Conservation (phyloP, 1,284 basidiomycete genomes). For the Ganoderma sinense region DNA sequence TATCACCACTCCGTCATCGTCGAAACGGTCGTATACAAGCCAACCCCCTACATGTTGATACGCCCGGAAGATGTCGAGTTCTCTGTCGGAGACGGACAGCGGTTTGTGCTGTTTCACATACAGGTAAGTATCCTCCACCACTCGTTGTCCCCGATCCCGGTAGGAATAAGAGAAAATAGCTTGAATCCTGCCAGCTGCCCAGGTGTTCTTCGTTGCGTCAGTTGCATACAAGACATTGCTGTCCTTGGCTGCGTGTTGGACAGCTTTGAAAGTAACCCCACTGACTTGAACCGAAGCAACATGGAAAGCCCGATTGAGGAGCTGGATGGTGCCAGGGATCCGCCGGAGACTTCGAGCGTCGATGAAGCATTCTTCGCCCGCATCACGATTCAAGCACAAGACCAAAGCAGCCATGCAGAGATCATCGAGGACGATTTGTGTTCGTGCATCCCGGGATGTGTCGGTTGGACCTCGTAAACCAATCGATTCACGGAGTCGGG, state of each 20-base stretch:
- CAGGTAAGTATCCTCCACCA: background rate
- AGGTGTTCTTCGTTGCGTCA: background rate
- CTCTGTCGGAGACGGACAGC: background rate
- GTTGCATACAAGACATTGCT: background rate
- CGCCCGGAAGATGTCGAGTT: background rate
- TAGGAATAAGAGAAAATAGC: background rate
- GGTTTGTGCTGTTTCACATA: background rate
- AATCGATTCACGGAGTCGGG: background rate
- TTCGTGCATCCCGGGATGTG: background rate
- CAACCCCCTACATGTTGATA: constrained; percentile 11
- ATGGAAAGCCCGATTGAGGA: no score
- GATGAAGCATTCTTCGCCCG: no score
- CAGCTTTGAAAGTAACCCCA: background rate
- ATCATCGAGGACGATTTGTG: no score
- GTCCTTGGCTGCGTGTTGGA: background rate
- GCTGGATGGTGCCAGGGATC: no score
- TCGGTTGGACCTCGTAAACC: background rate
- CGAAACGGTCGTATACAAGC: background rate
- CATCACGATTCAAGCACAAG: no score
- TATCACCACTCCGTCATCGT: constrained; percentile 2
- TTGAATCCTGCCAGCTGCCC: background rate
- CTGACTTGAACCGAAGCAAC: no score
- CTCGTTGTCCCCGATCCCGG: background rate
- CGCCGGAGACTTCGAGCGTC: no score
- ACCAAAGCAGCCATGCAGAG: no score